These are phyloP conservation scores for Stemphylium beticola DNA, from an alignment of 2,329 filamentous ascomycete genomes.

Conservation along the genomic window DNA sequence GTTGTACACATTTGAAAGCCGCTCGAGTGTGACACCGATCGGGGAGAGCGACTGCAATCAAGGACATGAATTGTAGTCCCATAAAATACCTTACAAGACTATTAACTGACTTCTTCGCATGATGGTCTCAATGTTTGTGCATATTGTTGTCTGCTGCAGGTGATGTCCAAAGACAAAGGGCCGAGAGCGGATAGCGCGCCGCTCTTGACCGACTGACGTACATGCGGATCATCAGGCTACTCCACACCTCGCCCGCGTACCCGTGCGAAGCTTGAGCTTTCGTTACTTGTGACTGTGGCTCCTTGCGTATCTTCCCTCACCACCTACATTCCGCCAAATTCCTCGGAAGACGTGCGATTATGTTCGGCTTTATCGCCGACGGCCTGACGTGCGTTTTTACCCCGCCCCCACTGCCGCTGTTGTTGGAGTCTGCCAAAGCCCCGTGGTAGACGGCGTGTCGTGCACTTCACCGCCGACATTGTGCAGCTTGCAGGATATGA, in stretches of 20 bases:
- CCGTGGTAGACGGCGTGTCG: constrained; percentile 1
- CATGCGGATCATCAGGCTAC: constrained; percentile 18
- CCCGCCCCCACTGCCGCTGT: constrained; percentile 30
- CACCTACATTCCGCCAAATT: background rate
- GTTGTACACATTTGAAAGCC: background rate
- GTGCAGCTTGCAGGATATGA: constrained; percentile 13
- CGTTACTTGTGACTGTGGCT: constrained; percentile 9
- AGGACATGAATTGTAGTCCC: too few species aligned
- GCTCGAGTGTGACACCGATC: background rate
- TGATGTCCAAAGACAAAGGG: constrained; percentile 8
- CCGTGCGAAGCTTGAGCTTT: constrained; percentile 25
- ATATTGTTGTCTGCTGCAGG: background rate
- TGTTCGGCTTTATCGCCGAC: constrained; percentile 50
- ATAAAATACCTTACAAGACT: too few species aligned
- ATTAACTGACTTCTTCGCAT: too few species aligned
- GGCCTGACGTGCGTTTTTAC: constrained; percentile 44
- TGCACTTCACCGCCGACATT: constrained; percentile 9
- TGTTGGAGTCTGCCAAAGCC: constrained; percentile 17
- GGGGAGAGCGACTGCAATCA: too few species aligned
- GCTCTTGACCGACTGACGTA: constrained; percentile 15
- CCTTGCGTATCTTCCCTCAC: constrained; percentile 8
- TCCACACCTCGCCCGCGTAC: constrained; percentile 25
- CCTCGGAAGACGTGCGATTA: constrained; percentile 18
- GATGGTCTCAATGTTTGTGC: too few species aligned
- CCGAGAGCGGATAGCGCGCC: constrained; percentile 14